These are phyloP conservation scores for Pestalotiopsis fici DNA, from an alignment of 2,329 filamentous ascomycete genomes.

Conservation along the genomic window DNA sequence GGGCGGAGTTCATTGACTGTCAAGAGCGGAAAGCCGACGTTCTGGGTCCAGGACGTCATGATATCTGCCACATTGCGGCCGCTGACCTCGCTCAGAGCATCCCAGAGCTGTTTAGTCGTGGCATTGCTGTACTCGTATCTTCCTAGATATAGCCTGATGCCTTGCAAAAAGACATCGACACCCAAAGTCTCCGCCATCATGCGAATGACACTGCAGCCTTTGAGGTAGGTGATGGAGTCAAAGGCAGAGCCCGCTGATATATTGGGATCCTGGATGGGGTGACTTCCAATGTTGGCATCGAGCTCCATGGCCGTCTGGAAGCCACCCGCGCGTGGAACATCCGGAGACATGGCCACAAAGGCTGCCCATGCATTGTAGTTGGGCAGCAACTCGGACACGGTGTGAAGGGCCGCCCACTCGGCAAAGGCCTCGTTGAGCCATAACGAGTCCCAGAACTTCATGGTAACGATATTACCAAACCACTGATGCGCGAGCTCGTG, in stretches of 20 bases:
- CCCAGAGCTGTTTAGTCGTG: constrained; percentile 66
- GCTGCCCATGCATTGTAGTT: constrained; percentile 15
- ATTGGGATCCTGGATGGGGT: constrained; percentile 71
- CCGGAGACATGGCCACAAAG: constrained; percentile 11
- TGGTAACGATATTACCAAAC: constrained; percentile 75
- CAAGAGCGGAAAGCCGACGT: constrained; percentile 69
- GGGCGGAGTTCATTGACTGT: constrained; percentile 5
- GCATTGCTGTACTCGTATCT: constrained; percentile 69
- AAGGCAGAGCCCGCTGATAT: constrained; percentile 73
- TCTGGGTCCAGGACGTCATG: constrained; percentile 74
- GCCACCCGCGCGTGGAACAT: background rate
- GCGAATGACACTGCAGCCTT: constrained; percentile 69
- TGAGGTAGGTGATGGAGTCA: constrained; percentile 73
- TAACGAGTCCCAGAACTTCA: constrained; percentile 74
- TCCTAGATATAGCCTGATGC: constrained; percentile 67
- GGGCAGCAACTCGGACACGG: constrained; percentile 13
- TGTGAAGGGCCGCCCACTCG: constrained; percentile 51
- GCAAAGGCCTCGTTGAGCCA: constrained; percentile 77
- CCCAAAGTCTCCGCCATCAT: constrained; percentile 49
- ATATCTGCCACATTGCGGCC: constrained; percentile 68
- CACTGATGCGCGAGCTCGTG: constrained; percentile 76
- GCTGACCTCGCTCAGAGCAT: constrained; percentile 66
- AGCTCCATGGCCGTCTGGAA: constrained; percentile 46
- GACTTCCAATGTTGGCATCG: constrained; percentile 68
- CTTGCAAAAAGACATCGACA: constrained; percentile 69